phyloP scores from a whole-genome alignment of 176 grass and related monocot genomes.

The Cenchrus americanus region DNA sequence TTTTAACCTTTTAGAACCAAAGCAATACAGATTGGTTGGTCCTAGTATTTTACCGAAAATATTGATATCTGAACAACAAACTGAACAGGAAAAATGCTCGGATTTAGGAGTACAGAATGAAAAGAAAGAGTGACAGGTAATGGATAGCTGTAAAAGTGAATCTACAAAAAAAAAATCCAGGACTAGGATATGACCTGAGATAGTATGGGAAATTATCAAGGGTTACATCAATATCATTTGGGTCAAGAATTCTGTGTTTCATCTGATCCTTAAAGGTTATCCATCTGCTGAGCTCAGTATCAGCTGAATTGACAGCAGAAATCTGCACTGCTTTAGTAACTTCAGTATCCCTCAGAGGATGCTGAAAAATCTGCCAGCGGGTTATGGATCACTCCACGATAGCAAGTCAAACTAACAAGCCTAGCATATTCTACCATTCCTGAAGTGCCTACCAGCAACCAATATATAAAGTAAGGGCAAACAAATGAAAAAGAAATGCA shows the following conservation, averaged over 20 bases:
- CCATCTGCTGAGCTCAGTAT: conserved; percentile 19
- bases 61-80: neutral
- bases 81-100: neutral
- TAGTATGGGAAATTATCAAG: conserved; percentile 80
- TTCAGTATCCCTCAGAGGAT: conserved; percentile 50
- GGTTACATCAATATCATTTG: conserved; percentile 69
- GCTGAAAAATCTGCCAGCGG: conserved; percentile 74
- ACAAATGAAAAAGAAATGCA: conserved; percentile 14
- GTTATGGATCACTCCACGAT: conserved; percentile 32
- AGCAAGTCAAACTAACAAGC: conserved; percentile 35
- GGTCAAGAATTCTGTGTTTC: conserved; percentile 64
- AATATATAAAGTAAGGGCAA: conserved; percentile 9
- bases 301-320: conserved; percentile 20
- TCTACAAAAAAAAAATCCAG: neutral
- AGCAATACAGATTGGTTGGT: neutral
- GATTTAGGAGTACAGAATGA: neutral
- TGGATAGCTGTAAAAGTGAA: conserved; percentile 6
- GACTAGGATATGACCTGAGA: conserved; percentile 66
- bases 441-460: conserved; percentile 3
- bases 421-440: conserved; percentile 5
- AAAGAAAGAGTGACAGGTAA: neutral
- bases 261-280: conserved; percentile 67
- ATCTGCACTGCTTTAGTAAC: conserved; percentile 26
- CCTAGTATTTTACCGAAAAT: neutral
- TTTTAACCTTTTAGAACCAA: neutral